Conservation (phyloP, 306 rosid species). For the Oxytropis ochrocephala region DNA sequence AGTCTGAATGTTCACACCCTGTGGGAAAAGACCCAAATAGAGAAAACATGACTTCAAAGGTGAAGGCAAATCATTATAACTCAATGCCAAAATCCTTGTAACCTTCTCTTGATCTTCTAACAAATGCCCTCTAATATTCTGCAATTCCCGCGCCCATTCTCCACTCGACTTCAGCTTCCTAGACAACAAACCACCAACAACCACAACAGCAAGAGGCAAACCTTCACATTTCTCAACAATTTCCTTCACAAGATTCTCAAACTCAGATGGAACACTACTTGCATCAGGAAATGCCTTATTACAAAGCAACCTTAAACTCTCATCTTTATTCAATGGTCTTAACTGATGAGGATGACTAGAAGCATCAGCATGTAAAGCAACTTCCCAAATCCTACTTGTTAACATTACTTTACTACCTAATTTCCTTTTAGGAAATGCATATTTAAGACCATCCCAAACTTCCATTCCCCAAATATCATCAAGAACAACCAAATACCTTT, state of each 20-base stretch:
- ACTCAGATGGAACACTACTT: constrained; percentile 14
- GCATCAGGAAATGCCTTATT: constrained; percentile 32
- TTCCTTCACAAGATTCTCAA: constrained; percentile 28
- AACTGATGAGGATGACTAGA: constrained; percentile 27
- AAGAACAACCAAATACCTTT: constrained; percentile 32
- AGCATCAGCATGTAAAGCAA: constrained; percentile 35
- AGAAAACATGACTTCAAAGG: constrained; percentile 39
- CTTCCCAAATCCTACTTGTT: constrained; percentile 32
- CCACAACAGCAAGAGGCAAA: constrained; percentile 44
- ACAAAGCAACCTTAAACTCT: constrained; percentile 32
- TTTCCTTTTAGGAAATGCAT: constrained; percentile 29
- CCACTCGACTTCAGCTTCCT: constrained; percentile 27
- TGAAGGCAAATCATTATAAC: constrained; percentile 40
- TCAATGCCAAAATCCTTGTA: constrained; percentile 31
- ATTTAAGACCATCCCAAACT: constrained; percentile 31
- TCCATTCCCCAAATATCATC: constrained; percentile 41
- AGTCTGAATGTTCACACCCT: constrained; percentile 25
- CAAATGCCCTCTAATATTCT: constrained; percentile 32
- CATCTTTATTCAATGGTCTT: constrained; percentile 21
- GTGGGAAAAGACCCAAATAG: constrained; percentile 37
- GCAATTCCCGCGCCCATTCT: constrained; percentile 32
- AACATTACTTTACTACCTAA: constrained; percentile 33
- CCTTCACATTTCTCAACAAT: constrained; percentile 37
- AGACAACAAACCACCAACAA: constrained; percentile 40
- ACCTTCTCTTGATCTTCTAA: constrained; percentile 29